Base-by-base conservation (phyloP, 495 filamentous ascomycete genomes). In the Lasiosphaeria hispida region DNA sequence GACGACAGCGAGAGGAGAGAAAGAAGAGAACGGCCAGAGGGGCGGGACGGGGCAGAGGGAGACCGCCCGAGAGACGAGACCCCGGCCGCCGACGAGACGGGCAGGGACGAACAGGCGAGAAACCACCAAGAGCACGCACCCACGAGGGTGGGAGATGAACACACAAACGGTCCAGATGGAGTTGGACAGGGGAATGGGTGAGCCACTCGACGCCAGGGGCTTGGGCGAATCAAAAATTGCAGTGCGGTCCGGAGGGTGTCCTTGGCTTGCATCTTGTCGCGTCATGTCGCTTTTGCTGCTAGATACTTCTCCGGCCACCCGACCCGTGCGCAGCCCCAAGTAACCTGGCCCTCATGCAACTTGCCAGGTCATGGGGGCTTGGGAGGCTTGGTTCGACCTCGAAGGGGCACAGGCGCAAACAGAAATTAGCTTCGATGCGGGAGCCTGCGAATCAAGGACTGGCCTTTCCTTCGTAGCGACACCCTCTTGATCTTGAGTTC, bases 161-260 rank as follows among this genome's bases (percentile, higher is more conserved):
- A 30, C 23, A 30, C 53, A 63, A 59, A 63, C 59, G 43, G 58
- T 42, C 45, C 23, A 30, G 9, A 53, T 53, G 48, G 55, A 57
- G 60, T 59, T 53, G 40, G 63, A 56, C 59, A 52, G 57, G 62
- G 62, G 63, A n/a, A n/a, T n/a, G n/a, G n/a, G 52, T 13, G 47
- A 39, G 48, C 43, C 43, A 45, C 33, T 35, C 34, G 47, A 50
- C 61, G 37, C 59, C 49, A 30, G 59, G 55, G 57, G 30, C 48
- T 36, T 58, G 57, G 60, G 58, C 69, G 63, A 72, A 72, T 72
- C 57, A 69, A 57, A 61, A 60, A 52, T 45, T 56, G 34, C 58
- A 63, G 61, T 62, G 60, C 60, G 56, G 52, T 38, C 38, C 48
- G 13, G 49, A 59, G 36, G 55, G 49, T 45, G 39, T 35, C 44